Conservation (phyloP, 805 yeast genomes). For the Cyberlindnera subsufficiens region DNA sequence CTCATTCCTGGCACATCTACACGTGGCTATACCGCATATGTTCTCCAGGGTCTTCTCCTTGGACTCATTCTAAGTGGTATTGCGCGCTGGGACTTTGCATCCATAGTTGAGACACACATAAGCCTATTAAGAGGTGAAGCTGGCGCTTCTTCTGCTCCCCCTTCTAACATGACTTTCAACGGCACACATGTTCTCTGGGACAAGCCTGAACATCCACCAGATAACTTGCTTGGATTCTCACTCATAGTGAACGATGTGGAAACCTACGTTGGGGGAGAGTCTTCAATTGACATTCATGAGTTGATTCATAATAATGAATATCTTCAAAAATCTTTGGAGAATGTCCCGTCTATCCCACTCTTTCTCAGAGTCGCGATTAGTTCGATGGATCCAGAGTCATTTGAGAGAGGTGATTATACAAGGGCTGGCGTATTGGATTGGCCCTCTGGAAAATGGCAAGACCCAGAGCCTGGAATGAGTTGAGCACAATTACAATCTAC, state of each 20-base stretch:
- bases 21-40: slow-evolving; percentile 58
- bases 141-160: slow-evolving; percentile 43
- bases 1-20: slow-evolving; percentile 83
- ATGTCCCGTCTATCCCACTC: slow-evolving; percentile 28
- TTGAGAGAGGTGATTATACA: slow-evolving; percentile 52
- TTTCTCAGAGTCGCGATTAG: slow-evolving; percentile 53
- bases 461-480: slow-evolving; percentile 50
- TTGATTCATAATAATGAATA: slow-evolving; percentile 29
- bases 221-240: slow-evolving; percentile 40
- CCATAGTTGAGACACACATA: slow-evolving; percentile 72
- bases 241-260: slow-evolving; percentile 77
- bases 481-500: slow-evolving; percentile 5
- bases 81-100: slow-evolving; percentile 90
- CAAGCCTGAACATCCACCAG: slow-evolving; percentile 4
- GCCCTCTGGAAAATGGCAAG: slow-evolving; percentile 52
- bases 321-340: slow-evolving; percentile 13
- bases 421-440: slow-evolving; percentile 53
- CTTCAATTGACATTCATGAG: slow-evolving; percentile 36
- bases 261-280: slow-evolving; percentile 51
- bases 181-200: slow-evolving; percentile 25
- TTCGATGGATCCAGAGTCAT: slow-evolving; percentile 28
- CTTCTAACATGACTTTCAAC: slow-evolving; percentile 30
- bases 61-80: slow-evolving; percentile 84
- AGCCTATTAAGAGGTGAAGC: slow-evolving; percentile 74
- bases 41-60: slow-evolving; percentile 78